A percentile compares a stretch with the other conserved stretches of the same genome.
phyloP scores from a whole-genome alignment of 2,329 filamentous ascomycete genomes.

The Penicillium sp. region DNA sequence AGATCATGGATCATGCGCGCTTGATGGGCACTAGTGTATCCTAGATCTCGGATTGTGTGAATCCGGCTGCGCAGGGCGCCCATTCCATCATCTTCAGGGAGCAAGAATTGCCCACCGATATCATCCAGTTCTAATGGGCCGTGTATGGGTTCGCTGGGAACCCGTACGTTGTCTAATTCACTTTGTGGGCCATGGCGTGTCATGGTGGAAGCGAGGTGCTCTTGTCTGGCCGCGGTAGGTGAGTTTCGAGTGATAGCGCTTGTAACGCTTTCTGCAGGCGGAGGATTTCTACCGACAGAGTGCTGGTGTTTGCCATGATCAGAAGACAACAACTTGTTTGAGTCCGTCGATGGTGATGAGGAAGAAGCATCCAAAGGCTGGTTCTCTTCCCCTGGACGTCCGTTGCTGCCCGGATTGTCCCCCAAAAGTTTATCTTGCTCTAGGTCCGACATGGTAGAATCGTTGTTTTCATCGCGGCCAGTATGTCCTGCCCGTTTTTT shows the following conservation, averaged over 20 bases:
- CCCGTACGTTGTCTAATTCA: not conserved
- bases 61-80: constrained; percentile 69
- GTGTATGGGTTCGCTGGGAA: constrained; percentile 4
- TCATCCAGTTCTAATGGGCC: constrained; percentile 24
- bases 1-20: constrained; percentile 73
- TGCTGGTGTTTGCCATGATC: constrained; percentile 1
- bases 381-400: constrained; percentile 31
- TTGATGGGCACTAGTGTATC: constrained; percentile 66
- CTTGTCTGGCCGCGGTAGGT: not conserved
- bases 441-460: constrained; percentile 17
- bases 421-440: constrained; percentile 18
- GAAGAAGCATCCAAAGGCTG: constrained; percentile 24
- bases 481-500: constrained; percentile 24
- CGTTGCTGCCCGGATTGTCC: constrained; percentile 15
- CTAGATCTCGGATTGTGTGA: constrained; percentile 67
- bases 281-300: not conserved
- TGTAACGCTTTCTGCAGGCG: not conserved
- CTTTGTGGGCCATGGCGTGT: not conserved
- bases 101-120: constrained; percentile 26
- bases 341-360: constrained; percentile 21
- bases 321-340: constrained; percentile 14
- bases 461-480: constrained; percentile 18
- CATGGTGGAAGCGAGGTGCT: not conserved
- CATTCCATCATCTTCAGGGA: constrained; percentile 84
- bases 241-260: not conserved